phyloP scores from a whole-genome alignment of 2,329 filamentous ascomycete species.

The Zymoseptoria crescenta region DNA sequence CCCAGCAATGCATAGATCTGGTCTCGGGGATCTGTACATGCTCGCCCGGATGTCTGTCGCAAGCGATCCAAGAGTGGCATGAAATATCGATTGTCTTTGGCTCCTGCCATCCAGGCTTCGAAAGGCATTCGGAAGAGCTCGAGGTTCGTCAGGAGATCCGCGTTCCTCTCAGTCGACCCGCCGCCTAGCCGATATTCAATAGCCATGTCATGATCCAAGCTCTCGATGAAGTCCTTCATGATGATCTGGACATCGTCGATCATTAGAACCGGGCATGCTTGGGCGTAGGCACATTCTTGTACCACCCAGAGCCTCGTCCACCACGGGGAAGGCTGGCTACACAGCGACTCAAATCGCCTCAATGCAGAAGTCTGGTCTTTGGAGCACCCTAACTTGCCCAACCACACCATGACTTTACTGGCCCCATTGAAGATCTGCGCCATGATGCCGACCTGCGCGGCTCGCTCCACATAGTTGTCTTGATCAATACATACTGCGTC shows the following conservation, averaged over 20 bases:
- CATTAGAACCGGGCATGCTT: background rate
- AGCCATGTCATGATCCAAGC: too few species aligned
- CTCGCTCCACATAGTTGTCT: conserved; percentile 6
- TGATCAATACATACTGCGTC: conserved; percentile 11
- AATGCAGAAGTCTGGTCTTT: background rate
- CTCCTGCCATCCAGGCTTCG: background rate
- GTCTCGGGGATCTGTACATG: background rate
- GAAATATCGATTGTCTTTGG: background rate
- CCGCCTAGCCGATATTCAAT: too few species aligned
- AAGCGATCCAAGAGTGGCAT: background rate
- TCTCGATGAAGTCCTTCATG: background rate
- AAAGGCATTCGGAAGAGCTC: background rate
- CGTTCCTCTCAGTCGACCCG: too few species aligned
- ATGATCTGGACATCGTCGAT: background rate
- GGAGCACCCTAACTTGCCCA: background rate
- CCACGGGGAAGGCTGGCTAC: background rate
- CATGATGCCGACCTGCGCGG: conserved; percentile 12
- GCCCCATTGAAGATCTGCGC: conserved; percentile 8
- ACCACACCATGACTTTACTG: conserved; percentile 8
- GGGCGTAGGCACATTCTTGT: conserved; percentile 5
- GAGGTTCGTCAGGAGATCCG: background rate
- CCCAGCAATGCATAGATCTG: background rate
- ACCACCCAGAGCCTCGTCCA: conserved; percentile 7
- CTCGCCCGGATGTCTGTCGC: background rate
- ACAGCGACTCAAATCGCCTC: conserved; percentile 1